Evolutionary conservation across 164 flowering plant species (phyloP), one percentile per base, ranked within the genome.

Genomic region (Sedum album): DNA sequence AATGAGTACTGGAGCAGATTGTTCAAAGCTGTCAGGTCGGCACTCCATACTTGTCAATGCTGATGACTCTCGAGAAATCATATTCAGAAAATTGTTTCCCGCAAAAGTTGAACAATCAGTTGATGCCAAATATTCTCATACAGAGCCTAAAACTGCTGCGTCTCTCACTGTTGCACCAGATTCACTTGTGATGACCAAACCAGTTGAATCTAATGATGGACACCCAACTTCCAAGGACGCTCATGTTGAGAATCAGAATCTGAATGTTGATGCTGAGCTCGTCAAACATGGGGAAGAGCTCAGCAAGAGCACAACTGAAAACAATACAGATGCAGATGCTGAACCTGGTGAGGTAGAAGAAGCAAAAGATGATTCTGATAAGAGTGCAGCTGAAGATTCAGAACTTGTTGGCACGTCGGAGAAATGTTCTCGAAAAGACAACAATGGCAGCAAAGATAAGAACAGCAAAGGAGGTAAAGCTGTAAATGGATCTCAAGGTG

Each of bases 31-130:
- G 68, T 69, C 73, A 26, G 76, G 68, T 69, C 82, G 77, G 11
- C 60, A 82, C 9, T 48, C 70, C 66, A 48, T 90, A 2, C 73
- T 79, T 66, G 60, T 77, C 74, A 75, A 66, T 8, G 69, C 20
- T 13, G 70, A 68, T 28, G 73, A 61, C 31, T 28, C 76, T 65
- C 81, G 66, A 69, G 81, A 85, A 55, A 85, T 81, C 33, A 65
- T 82, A 18, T n/a, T 87, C 23, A 26, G 48, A 48, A 31, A 69
- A 6, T 48, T 90, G 48, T 87, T 86, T 70, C 84, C 82, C 1
- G 73, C 79, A 55, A 72, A 44, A 55, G 60, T 23, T 23, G 26
- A 62, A 46, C 71, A 25, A 55, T 1, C 31, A 1, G 21, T 5
- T 49, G 23, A 23, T 49, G 23, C 55, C 23, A 49, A 49, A 9